These are phyloP conservation scores for Colletotrichum somersetense DNA, from an alignment of 2,329 filamentous ascomycete species.

Conservation along the genomic window DNA sequence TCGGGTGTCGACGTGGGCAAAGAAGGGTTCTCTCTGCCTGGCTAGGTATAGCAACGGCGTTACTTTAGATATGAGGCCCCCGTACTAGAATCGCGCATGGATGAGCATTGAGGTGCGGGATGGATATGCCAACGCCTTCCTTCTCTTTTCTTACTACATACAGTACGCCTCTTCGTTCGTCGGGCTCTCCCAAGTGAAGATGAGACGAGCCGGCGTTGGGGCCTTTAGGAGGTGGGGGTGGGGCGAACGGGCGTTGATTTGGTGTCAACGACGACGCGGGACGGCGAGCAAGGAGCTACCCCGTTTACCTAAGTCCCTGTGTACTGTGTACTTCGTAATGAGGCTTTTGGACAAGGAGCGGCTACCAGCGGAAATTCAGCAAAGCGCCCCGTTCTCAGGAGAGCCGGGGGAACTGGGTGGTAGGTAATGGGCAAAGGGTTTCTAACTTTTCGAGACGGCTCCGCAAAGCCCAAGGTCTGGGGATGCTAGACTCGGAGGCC, in stretches of 20 bases:
- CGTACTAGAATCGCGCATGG: conserved; percentile 5
- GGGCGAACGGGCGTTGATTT: not conserved
- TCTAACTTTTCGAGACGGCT: conserved; percentile 20
- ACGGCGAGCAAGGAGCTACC: conserved; percentile 20
- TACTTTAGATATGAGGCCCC: conserved; percentile 15
- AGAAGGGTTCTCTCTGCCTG: conserved; percentile 44
- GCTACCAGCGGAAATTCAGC: conserved; percentile 28
- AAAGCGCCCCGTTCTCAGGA: conserved; percentile 10
- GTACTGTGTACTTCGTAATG: too few species aligned
- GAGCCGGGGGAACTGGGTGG: conserved; percentile 22
- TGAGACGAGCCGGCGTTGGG: not conserved
- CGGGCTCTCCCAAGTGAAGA: not conserved
- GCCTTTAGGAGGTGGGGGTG: too few species aligned
- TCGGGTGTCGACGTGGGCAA: conserved; percentile 46
- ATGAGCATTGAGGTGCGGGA: conserved; percentile 16
- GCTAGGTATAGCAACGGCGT: conserved; percentile 15
- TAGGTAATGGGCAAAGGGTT: not conserved
- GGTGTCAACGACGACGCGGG: conserved; percentile 14
- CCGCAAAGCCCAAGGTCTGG: conserved; percentile 16
- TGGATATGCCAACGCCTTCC: conserved; percentile 23
- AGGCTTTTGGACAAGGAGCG: conserved; percentile 11
- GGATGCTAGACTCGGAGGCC: not conserved
- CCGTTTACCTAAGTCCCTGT: not conserved
- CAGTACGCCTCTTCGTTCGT: conserved; percentile 10
- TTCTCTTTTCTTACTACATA: conserved; percentile 8